Percentiles rank a stretch among this genome's conserved stretches.
Evolutionary conservation across 75 land plant species (phyloP).

Genomic region (Cupressus sempervirens): DNA sequence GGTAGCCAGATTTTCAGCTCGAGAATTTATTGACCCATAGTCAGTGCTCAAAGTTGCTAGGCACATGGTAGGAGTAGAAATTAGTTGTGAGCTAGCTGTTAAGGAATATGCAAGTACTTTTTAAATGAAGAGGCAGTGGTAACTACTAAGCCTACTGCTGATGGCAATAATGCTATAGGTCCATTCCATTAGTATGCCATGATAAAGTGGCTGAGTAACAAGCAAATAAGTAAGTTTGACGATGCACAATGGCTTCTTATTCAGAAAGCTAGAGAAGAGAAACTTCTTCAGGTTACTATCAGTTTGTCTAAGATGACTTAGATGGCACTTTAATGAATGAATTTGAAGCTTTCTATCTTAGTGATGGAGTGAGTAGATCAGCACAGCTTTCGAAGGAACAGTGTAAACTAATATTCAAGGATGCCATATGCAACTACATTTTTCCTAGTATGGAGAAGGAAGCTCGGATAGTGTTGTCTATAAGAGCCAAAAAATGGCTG

Average conservation of each 20-base stretch:
- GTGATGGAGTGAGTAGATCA: too few relatives aligned
- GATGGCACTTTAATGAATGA: too few relatives aligned
- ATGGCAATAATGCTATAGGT: too few relatives aligned
- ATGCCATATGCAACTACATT: constrained; percentile 51
- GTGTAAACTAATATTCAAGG: constrained; percentile 68
- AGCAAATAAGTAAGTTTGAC: too few relatives aligned
- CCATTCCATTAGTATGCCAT: too few relatives aligned
- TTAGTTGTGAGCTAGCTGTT: constrained; percentile 87
- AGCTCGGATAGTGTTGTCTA: constrained; percentile 58
- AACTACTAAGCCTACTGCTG: constrained; percentile 73
- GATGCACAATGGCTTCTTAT: too few relatives aligned
- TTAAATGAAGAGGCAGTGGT: constrained; percentile 69
- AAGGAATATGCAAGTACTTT: constrained; percentile 70
- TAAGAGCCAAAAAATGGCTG: constrained; percentile 76
- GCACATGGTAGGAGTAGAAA: constrained; percentile 97
- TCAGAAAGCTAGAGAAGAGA: too few relatives aligned
- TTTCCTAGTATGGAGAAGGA: constrained; percentile 93
- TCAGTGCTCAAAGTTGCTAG: constrained; percentile 88
- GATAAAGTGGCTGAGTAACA: too few relatives aligned
- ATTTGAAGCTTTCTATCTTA: too few relatives aligned
- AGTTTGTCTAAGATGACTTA: too few relatives aligned
- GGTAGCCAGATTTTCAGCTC: constrained; percentile 55
- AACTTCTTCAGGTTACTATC: too few relatives aligned
- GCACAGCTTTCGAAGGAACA: constrained; percentile 98
- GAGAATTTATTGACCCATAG: constrained; percentile 66